phyloP scores from a whole-genome alignment of 805 yeast species.

The Barnettozyma wickerhamii region DNA sequence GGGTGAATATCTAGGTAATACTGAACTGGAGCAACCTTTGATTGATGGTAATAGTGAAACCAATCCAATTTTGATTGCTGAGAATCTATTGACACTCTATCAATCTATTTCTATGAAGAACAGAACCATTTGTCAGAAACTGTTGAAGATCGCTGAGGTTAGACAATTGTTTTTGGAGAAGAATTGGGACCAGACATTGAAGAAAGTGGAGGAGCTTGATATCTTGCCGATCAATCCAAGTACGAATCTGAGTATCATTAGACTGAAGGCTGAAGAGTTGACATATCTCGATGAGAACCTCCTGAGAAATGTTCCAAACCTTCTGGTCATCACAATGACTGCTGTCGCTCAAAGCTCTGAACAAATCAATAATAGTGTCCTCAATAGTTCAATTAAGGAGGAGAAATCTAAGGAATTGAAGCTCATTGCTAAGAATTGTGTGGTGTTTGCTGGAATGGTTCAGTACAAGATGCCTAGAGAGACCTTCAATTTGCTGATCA shows the following conservation, averaged over 20 bases:
- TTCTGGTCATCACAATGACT: constrained; percentile 78
- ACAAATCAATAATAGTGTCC: constrained; percentile 32
- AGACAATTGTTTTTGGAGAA: constrained; percentile 52
- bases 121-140: constrained; percentile 59
- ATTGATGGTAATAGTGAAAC: constrained; percentile 39
- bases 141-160: constrained; percentile 65
- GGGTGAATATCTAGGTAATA: constrained; percentile 70
- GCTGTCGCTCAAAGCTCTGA: constrained; percentile 58
- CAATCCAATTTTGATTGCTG: constrained; percentile 36
- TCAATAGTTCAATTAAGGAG: constrained; percentile 44
- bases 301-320: constrained; percentile 72
- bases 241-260: constrained; percentile 34
- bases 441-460: constrained; percentile 93
- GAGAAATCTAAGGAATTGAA: constrained; percentile 53
- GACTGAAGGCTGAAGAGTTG: constrained; percentile 67
- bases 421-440: constrained; percentile 75
- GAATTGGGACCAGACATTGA: constrained; percentile 57
- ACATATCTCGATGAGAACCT: constrained; percentile 62
- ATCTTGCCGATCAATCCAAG: constrained; percentile 55
- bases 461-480: constrained; percentile 89
- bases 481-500: constrained; percentile 65
- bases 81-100: constrained; percentile 37
- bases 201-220: constrained; percentile 52
- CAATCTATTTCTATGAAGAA: constrained; percentile 58
- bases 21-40: constrained; percentile 58